Base-by-base conservation (phyloP, 139 green algal species). In the Coelastrella sp. region DNA sequence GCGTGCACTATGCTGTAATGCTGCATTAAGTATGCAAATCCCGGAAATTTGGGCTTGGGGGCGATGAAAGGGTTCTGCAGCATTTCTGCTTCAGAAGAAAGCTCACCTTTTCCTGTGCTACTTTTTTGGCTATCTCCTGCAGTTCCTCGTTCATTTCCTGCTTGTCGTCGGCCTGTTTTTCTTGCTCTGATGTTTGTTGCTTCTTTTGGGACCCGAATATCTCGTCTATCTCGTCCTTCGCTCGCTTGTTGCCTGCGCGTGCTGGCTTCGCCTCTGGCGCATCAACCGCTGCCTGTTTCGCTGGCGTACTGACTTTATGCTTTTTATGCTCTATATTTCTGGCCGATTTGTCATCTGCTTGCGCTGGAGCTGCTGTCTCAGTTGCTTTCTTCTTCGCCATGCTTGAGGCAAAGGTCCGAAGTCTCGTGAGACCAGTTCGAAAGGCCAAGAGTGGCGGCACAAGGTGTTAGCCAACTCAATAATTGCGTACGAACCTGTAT, bases 201-300 rank as follows among this genome's bases (percentile, higher is more conserved):
- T 71, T 68, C 60, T 22, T 86, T 8, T 64, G n/a, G n/a, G 71
- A 80, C 4, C n/a, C 89, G 57, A 83, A 84, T 32, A 96, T 94
- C 47, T 94, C 94, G 61, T 96, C 94, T 23, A 96, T 96, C 80
- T 96, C 94, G 19, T 79, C 23, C 8, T 64, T 84, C 11, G 74
- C 75, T 64, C 59, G 47, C 54, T 91, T 86, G 66, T 92, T 92
- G 3, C 68, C 65, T 6, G 73, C 56, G 73, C 23, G 22, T 16
- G 73, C 87, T 86, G 86, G 75, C 58, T 32, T 54, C 65, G 86
- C 76, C 75, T 54, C 54, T 8, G 84, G 2, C 17, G 7, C n/a
- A 11, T 32, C 82, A 78, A 23, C 82, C 78, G 82, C 82, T 78
- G 82, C 64, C 80, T 85, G 16, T 82, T 85, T 23, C 20, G 10